Base-by-base conservation (phyloP, 768 basidiomycete species). In the Amanita exitialis region DNA sequence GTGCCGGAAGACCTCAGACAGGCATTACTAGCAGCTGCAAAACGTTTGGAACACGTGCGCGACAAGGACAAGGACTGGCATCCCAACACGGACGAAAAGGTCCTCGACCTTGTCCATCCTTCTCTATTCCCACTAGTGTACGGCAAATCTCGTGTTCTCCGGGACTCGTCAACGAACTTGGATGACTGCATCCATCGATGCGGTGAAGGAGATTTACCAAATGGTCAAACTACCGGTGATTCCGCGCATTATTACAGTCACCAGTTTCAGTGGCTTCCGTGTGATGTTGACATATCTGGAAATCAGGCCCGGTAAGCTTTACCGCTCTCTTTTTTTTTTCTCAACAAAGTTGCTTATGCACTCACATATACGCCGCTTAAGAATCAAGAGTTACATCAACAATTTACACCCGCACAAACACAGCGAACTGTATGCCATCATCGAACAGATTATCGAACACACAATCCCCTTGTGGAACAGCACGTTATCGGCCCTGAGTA, bases 1-100 rank as follows among this genome's bases (percentile, higher is more conserved):
- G 53, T 70, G 21, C 53, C 49, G 9, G 20, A 42, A 21, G 41
- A 34, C 0, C 9, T 51, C 5, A 20, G 37, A 23, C 30, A 16
- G 25, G 44, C 44, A 13, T 28, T 46, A 3, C 12, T 3, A 5
- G 16, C 10, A 15, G 44, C 44, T 32, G 44, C 32, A 1, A 13
- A 46, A 15, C 28, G 21, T 5, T 38, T 51, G 8, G 49, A 51
- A 35, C 3, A 27, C 15, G 41, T 51, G 23, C 34, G 41, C 5
- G 8, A 25, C 16, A 10, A 38, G 6, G 8, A 43, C 13, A 21
- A 20, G 6, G 49, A 51, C 20, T 51, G 49, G 49, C 49, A 51
- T 36, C 49, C 49, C 3, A 18, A 27, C n/a, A 43, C 49, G 4
- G 41, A 44, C 15, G 49, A 44, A 16, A 51, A 36, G 12, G 49